These are phyloP conservation scores for Cystobasidium onofrii DNA, from an alignment of 768 basidiomycete species.

Conservation along the genomic window DNA sequence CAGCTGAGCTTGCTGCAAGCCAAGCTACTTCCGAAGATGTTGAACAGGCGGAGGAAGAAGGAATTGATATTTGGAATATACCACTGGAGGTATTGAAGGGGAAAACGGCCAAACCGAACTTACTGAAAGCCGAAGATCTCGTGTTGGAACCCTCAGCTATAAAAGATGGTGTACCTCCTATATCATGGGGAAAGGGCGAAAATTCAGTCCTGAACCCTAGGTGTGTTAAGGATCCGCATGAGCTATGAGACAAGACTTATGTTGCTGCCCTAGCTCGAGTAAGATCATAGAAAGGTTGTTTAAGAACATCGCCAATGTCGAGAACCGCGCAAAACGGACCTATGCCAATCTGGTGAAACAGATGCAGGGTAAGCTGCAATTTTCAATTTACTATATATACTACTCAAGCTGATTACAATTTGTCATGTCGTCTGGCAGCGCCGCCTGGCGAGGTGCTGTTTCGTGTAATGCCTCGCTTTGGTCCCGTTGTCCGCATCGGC, in stretches of 20 bases:
- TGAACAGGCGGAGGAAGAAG: conserved; percentile 8
- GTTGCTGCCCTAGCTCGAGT: neutral
- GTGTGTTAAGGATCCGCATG: neutral
- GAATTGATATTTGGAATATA: conserved; percentile 27
- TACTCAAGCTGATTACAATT: neutral
- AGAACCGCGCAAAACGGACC: neutral
- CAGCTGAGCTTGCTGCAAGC: conserved; percentile 1
- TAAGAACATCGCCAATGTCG: conserved; percentile 6
- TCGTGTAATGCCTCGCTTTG: conserved; percentile 20
- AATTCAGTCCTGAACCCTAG: conserved; percentile 4
- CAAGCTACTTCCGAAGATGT: conserved; percentile 1
- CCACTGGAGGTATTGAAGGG: conserved; percentile 10
- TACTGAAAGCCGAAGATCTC: neutral
- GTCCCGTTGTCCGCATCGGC: conserved; percentile 4
- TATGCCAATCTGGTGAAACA: neutral
- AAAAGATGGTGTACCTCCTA: neutral
- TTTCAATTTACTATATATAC: neutral
- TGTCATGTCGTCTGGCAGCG: neutral
- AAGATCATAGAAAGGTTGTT: neutral
- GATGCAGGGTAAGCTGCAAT: neutral
- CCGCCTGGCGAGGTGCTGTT: neutral
- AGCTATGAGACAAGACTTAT: neutral
- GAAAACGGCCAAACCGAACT: conserved; percentile 20
- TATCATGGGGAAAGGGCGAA: conserved; percentile 19
- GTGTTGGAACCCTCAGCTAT: neutral